A percentile compares a stretch with the other conserved stretches of the same genome.
phyloP scores from a whole-genome alignment of 257 asterid species.

The Solanum chmielewskii region DNA sequence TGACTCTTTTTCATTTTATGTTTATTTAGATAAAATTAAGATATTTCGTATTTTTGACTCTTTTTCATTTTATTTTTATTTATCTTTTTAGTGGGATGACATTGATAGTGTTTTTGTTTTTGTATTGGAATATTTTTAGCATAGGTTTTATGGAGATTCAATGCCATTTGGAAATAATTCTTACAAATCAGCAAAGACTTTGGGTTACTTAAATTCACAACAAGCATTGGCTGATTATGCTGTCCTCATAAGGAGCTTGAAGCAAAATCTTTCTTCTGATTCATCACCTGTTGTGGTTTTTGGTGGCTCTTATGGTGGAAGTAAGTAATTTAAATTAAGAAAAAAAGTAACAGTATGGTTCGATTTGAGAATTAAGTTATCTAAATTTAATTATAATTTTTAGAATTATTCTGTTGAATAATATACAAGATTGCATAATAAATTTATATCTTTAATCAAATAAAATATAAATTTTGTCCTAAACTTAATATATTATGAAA shows the following conservation, averaged over 20 bases:
- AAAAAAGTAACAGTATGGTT: neutral
- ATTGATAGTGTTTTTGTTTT: neutral
- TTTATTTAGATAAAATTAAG: neutral
- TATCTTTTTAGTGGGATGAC: neutral
- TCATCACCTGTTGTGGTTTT: constrained; percentile 73
- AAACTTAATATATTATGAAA: neutral
- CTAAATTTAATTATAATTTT: neutral
- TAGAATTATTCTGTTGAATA: rapidly evolving
- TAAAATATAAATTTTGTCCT: neutral
- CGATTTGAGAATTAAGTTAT: no score
- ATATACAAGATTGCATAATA: neutral
- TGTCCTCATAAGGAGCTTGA: constrained; percentile 44
- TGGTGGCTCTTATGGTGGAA: constrained; percentile 94
- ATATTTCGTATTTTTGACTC: neutral
- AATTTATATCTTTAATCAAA: no score
- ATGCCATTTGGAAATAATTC: constrained; percentile 57
- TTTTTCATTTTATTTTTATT: neutral
- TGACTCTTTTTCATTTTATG: neutral
- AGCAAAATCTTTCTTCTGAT: constrained; percentile 59
- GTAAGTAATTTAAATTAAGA: constrained; percentile 15
- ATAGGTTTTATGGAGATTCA: constrained; percentile 73
- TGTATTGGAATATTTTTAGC: constrained; percentile 25
- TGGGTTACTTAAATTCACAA: constrained; percentile 66
- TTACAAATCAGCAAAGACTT: constrained; percentile 40
- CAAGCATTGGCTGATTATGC: constrained; percentile 84